These are phyloP conservation scores for Candida golubevii DNA, from an alignment of 805 yeast species.

Conservation along the genomic window DNA sequence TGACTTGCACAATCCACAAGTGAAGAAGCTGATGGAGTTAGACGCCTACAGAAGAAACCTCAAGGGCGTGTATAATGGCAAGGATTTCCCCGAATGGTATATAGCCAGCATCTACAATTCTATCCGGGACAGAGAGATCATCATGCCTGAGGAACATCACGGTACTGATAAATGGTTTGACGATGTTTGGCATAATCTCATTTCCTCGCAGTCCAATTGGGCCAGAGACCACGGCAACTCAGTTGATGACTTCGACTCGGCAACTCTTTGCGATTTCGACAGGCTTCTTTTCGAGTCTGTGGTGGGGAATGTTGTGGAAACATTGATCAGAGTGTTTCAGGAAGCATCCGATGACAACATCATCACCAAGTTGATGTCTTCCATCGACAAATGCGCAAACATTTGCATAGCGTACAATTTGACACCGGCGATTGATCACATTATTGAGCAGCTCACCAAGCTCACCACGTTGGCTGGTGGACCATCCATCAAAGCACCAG, in stretches of 20 bases:
- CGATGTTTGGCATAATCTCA: slow-evolving; percentile 71
- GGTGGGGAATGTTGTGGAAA: slow-evolving; percentile 62
- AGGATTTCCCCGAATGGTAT: slow-evolving; percentile 84
- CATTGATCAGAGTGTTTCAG: slow-evolving; percentile 73
- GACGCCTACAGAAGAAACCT: slow-evolving; percentile 78
- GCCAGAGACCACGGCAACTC: slow-evolving; percentile 14
- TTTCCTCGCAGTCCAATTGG: slow-evolving; percentile 40
- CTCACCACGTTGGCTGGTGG: slow-evolving; percentile 60
- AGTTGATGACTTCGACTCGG: slow-evolving; percentile 15
- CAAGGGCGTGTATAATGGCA: slow-evolving; percentile 70
- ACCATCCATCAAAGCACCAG: slow-evolving; percentile 13
- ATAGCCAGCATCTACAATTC: slow-evolving; percentile 75
- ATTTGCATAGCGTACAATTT: slow-evolving; percentile 66
- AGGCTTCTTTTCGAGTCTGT: slow-evolving; percentile 61
- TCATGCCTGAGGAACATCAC: slow-evolving; percentile 97
- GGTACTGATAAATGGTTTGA: slow-evolving; percentile 92
- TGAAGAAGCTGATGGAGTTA: slow-evolving; percentile 85
- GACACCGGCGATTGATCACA: slow-evolving; percentile 54
- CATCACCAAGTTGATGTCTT: slow-evolving; percentile 79
- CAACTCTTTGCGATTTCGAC: slow-evolving; percentile 56
- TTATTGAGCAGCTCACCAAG: slow-evolving; percentile 62
- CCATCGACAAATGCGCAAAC: slow-evolving; percentile 78
- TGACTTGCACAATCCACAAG: slow-evolving; percentile 88
- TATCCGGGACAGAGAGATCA: slow-evolving; percentile 80
- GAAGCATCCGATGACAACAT: slow-evolving; percentile 90